A percentile compares a stretch with the other conserved stretches of the same genome.
Evolutionary conservation across 2,329 filamentous ascomycete genomes (phyloP).

Genomic region (Hortaea werneckii): DNA sequence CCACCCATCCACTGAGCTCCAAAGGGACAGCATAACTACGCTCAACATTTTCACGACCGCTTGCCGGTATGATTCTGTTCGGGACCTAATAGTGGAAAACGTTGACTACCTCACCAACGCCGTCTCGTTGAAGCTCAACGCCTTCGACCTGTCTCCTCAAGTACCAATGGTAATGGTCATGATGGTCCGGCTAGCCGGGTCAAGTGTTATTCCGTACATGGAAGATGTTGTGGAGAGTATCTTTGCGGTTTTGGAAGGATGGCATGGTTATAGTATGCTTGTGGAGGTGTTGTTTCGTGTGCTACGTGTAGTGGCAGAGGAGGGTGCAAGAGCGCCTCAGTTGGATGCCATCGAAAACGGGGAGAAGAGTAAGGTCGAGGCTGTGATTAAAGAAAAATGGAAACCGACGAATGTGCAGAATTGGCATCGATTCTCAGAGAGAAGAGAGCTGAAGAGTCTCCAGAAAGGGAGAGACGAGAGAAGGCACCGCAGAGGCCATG

Average conservation of each 20-base stretch:
- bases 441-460: not conserved
- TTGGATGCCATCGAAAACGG: conserved; percentile 33
- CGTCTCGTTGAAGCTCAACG: conserved; percentile 77
- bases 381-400: conserved; percentile 8
- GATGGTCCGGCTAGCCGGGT: conserved; percentile 84
- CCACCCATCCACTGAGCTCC: conserved; percentile 58
- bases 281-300: conserved; percentile 80
- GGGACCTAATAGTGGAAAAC: conserved; percentile 75
- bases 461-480: not conserved
- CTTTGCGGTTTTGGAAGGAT: conserved; percentile 86
- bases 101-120: conserved; percentile 96
- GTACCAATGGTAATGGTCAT: conserved; percentile 84
- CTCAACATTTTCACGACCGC: conserved; percentile 68
- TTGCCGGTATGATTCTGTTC: conserved; percentile 65
- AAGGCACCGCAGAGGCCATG: conserved; percentile 19
- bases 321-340: conserved; percentile 55
- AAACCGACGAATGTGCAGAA: conserved; percentile 31
- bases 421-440: conserved; percentile 27
- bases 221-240: conserved; percentile 87
- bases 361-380: conserved; percentile 2
- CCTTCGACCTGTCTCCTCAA: conserved; percentile 83
- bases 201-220: conserved; percentile 71
- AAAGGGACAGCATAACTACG: conserved; percentile 71
- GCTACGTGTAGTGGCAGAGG: conserved; percentile 70
- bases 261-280: conserved; percentile 80